Evolutionary conservation across 768 basidiomycete species (phyloP), one percentile per base, ranked within the genome.

Genomic region (Calocera cornea): DNA sequence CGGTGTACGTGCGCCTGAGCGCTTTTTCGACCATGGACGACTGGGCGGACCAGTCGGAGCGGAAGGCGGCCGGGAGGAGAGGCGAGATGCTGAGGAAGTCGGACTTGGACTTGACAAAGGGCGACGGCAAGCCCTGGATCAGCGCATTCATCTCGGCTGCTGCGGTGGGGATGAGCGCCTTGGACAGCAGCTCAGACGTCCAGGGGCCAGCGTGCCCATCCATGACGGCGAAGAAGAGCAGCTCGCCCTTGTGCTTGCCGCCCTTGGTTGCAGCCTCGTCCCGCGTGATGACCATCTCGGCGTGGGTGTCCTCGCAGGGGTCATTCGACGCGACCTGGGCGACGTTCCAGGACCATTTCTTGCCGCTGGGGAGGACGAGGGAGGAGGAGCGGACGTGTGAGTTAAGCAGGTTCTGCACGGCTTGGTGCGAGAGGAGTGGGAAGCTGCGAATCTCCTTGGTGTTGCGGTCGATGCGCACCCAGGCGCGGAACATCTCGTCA

Each of bases 261-360:
- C 24, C 49, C 69, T 69, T 66, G 14, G n/a, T 44, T 36, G 11
- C 40, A 27, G 12, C 65, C 34, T 24, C n/a, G 83, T 89, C 86
- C 41, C 86, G 80, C 70, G 83, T 75, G 64, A 95, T 78, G 69
- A 93, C 79, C 67, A 86, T 85, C 68, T 83, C 81, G 2, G 89
- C 84, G 70, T 87, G 83, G 29, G 92, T 86, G 74, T 99, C 97
- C 77, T 99, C 97, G 65, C 97, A 86, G 8, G 93, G 91, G 68
- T 89, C 84, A 73, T 99, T 99, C 1, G 92, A 88, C 0, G 90
- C 80, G 38, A 98, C 79, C 36, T 82, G 83, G 19, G 91, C 90
- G 1, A 88, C 95, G 63, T 87, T 82, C 76, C 88, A 87, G 70
- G 83, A 86, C 90, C 90, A 92, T 14, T 80, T 76, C 65, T 84